These are phyloP conservation scores for Ehretia macrophylla DNA, from an alignment of 257 asterid genomes.

Conservation along the genomic window DNA sequence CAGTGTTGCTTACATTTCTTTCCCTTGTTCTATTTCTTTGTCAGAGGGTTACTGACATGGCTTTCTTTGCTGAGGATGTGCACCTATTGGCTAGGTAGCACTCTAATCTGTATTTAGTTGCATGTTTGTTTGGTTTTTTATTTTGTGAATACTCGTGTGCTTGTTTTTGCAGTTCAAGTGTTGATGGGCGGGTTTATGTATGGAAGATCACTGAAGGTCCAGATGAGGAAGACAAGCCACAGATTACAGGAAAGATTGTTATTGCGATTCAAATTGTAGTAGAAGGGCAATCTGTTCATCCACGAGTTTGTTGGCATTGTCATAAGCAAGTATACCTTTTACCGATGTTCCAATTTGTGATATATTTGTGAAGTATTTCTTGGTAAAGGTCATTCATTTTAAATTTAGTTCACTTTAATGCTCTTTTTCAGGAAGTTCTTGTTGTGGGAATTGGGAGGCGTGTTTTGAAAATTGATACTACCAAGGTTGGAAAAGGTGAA, in stretches of 20 bases:
- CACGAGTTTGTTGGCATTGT: slow-evolving; percentile 99
- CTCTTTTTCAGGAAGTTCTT: slow-evolving; percentile 72
- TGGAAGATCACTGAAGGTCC: slow-evolving; percentile 97
- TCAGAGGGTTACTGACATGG: slow-evolving; percentile 99
- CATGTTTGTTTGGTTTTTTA: slow-evolving; percentile 8
- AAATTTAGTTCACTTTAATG: slow-evolving; percentile 8
- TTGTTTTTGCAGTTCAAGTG: slow-evolving; percentile 67
- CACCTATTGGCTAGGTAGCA: slow-evolving; percentile 92
- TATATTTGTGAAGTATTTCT: neutral
- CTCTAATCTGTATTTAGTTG: slow-evolving; percentile 9
- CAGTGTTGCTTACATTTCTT: slow-evolving; percentile 1
- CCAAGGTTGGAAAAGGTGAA: slow-evolving; percentile 85
- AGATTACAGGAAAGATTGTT: slow-evolving; percentile 69
- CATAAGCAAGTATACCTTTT: slow-evolving; percentile 73
- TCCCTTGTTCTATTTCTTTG: slow-evolving; percentile 19
- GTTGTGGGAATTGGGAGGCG: slow-evolving; percentile 81
- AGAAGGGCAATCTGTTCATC: slow-evolving; percentile 81
- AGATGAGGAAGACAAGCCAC: slow-evolving; percentile 92
- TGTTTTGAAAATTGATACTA: slow-evolving; percentile 79
- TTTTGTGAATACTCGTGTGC: slow-evolving; percentile 22
- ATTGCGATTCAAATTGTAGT: slow-evolving; percentile 83
- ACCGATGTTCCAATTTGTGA: slow-evolving; percentile 4
- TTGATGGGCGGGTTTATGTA: slow-evolving; percentile 89
- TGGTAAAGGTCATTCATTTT: neutral
- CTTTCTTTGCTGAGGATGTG: slow-evolving; percentile 98